Evolutionary conservation across 2,329 filamentous ascomycete genomes (phyloP).

Genomic region (Claviceps sp.): DNA sequence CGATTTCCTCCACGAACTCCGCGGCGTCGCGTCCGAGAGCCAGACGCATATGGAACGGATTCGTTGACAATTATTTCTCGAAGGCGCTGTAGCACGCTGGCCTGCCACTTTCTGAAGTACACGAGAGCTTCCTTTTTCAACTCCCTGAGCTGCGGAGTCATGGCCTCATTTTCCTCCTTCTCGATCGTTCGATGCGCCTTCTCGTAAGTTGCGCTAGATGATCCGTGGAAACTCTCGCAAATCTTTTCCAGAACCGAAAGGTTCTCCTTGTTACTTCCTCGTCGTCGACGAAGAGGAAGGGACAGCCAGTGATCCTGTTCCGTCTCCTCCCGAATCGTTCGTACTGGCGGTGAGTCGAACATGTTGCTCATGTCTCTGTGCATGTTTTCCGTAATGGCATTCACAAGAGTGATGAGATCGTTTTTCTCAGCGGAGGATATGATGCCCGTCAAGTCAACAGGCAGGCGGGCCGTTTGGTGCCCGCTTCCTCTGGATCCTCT

Average conservation of each 20-base stretch:
- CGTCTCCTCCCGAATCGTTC: conserved; percentile 17
- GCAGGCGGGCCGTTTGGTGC: conserved; percentile 24
- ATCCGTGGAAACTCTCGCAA: conserved; percentile 1
- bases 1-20: conserved; percentile 6
- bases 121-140: conserved; percentile 55
- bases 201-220: conserved; percentile 11
- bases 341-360: conserved; percentile 34
- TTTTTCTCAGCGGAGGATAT: conserved; percentile 34
- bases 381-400: conserved; percentile 41
- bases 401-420: conserved; percentile 38
- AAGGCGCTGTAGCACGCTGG: conserved; percentile 53
- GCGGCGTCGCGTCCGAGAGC: conserved; percentile 22
- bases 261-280: conserved; percentile 12
- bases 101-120: conserved; percentile 73
- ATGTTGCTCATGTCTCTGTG: conserved; percentile 35
- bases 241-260: conserved; percentile 3
- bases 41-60: conserved; percentile 11
- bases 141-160: conserved; percentile 40
- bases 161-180: conserved; percentile 20
- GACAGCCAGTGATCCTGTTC: conserved; percentile 23
- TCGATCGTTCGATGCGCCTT: conserved; percentile 17
- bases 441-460: conserved; percentile 37
- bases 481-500: conserved; percentile 23
- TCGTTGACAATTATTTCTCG: conserved; percentile 50
- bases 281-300: conserved; percentile 17